Conservation (phyloP, 2,329 filamentous ascomycete genomes). For the Pseudogymnoascus sp. region DNA sequence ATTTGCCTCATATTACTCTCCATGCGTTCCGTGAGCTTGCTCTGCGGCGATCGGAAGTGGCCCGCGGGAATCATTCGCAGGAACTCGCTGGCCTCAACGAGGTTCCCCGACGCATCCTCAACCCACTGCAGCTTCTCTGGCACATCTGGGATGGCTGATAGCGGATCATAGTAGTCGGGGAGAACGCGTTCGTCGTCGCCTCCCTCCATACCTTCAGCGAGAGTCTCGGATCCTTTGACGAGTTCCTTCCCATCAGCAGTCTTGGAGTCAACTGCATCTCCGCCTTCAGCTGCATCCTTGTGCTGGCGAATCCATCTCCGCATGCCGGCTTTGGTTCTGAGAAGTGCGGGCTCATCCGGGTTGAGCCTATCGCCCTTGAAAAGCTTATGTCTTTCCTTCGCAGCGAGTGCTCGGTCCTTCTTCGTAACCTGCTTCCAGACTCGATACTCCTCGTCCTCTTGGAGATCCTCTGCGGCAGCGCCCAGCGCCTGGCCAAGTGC, state of each 20-base stretch:
- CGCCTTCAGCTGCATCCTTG: conserved; percentile 39
- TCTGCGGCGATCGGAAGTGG: conserved; percentile 65
- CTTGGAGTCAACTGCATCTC: conserved; percentile 38
- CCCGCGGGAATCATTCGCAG: conserved; percentile 68
- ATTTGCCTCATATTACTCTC: conserved; percentile 89
- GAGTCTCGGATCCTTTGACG: conserved; percentile 55
- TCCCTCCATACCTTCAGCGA: conserved; percentile 91
- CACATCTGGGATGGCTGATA: conserved; percentile 80
- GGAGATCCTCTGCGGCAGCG: conserved; percentile 63
- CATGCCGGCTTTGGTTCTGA: conserved; percentile 83
- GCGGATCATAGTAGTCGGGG: conserved; percentile 88
- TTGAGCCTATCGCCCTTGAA: conserved; percentile 83
- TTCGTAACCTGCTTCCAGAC: conserved; percentile 99
- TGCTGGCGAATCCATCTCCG: conserved; percentile 75
- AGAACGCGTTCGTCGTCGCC: conserved; percentile 69
- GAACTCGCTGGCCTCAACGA: conserved; percentile 79
- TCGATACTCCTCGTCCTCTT: conserved; percentile 91
- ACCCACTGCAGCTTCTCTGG: conserved; percentile 73
- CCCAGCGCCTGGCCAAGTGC: conserved; percentile 55
- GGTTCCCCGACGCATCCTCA: conserved; percentile 80
- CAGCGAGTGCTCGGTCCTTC: conserved; percentile 79
- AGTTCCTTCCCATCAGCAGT: conserved; percentile 38
- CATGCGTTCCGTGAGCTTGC: conserved; percentile 68
- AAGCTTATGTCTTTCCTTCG: conserved; percentile 76
- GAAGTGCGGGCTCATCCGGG: conserved; percentile 74